Conservation (phyloP, 768 basidiomycete species). For the Suillus occidentalis region DNA sequence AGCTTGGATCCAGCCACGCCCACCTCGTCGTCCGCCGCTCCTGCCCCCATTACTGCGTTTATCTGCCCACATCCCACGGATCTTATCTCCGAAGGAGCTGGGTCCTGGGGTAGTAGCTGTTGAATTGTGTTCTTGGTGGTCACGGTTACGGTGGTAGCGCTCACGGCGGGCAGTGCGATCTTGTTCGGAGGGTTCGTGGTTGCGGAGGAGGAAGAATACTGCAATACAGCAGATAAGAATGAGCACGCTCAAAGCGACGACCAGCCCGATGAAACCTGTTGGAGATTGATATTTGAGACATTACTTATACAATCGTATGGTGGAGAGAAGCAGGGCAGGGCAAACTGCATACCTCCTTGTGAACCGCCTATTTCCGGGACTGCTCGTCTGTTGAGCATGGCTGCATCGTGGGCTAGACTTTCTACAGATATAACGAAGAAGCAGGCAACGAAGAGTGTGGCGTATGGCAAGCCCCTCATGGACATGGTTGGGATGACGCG, state of each 20-base stretch:
- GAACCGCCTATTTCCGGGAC: constrained; percentile 53
- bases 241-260: constrained; percentile 54
- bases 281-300: constrained; percentile 8
- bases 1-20: constrained; percentile 53
- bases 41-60: constrained; percentile 20
- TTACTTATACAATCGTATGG: neutral
- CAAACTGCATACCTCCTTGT: constrained; percentile 40
- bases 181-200: constrained; percentile 44
- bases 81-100: constrained; percentile 28
- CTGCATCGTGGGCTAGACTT: neutral
- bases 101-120: constrained; percentile 16
- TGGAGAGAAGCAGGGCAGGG: no score
- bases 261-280: constrained; percentile 59
- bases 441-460: neutral
- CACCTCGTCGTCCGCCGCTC: constrained; percentile 25
- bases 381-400: constrained; percentile 28
- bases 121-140: constrained; percentile 24
- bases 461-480: neutral
- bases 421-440: neutral
- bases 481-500: neutral
- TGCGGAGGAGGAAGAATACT: constrained; percentile 55
- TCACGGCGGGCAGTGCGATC: constrained; percentile 38
- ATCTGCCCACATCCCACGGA: constrained; percentile 21
- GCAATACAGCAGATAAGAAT: constrained; percentile 53
- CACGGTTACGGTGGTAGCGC: constrained; percentile 29